Evolutionary conservation across 768 basidiomycete genomes (phyloP), one percentile per base, ranked within the genome.

Genomic region (Kwoniella shandongensis): DNA sequence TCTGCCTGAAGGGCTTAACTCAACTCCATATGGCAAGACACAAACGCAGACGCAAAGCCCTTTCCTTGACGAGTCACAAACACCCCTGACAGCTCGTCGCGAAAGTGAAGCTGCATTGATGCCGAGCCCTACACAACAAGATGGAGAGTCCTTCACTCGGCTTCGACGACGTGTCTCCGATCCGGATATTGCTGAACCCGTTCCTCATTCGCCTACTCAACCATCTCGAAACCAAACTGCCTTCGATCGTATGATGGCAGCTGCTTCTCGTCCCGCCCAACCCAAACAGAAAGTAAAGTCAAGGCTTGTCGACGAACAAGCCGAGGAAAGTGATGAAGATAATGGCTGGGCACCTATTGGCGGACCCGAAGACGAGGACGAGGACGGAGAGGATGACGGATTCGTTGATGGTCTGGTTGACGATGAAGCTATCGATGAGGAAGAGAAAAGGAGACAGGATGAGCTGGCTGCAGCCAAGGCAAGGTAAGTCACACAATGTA

Each of bases 311-410:
- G 70, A 72, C 17, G 69, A 57, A 25, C 63, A 75, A 52, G 73
- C 73, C 2, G 71, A 69, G 45, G 73, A 75, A 41, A 69, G 66
- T 41, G 73, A 71, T 18, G 73, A 75, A 40, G 73, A 73, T 29
- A 62, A 65, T 51, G 69, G 66, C 10, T 74, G 69, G 63, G 68
- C 42, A n/a, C 25, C 45, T 17, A 32, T 54, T 18, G 57, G 55
- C 8, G 48, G 41, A 13, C 57, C 13, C 11, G 62, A 52, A 7
- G 65, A 62, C 18, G 69, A 63, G 2, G 73, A 72, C 23, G 70
- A 70, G n/a, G 71, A 65, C 18, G 69, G 59, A 10, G 69, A 60
- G 3, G 42, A 61, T 25, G 62, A 71, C 32, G 62, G 44, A 4
- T 68, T 51, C 44, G 40, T 70, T 13, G 57, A 66, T 39, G 69